These are phyloP conservation scores for Alternaria viburni DNA, from an alignment of 2,329 filamentous ascomycete species.

Conservation along the genomic window DNA sequence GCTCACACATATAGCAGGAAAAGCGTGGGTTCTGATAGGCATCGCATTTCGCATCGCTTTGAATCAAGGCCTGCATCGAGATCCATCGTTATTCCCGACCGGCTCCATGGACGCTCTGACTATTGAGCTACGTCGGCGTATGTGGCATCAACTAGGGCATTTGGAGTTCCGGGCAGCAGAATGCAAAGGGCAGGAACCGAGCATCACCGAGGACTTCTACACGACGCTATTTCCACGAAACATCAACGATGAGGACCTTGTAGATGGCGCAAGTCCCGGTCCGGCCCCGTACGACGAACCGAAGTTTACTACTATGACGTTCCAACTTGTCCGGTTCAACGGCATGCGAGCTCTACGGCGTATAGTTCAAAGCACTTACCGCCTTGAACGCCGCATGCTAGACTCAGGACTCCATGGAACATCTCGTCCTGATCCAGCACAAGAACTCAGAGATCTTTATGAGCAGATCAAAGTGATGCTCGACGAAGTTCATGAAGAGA, in stretches of 20 bases:
- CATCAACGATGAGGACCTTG: slow-evolving; percentile 47
- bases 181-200: slow-evolving; percentile 49
- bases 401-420: slow-evolving; percentile 43
- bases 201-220: slow-evolving; percentile 46
- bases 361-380: slow-evolving; percentile 47
- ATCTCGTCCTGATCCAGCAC: slow-evolving; percentile 42
- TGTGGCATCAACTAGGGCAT: slow-evolving; percentile 49
- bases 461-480: slow-evolving; percentile 47
- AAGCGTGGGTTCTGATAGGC: slow-evolving; percentile 48
- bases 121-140: slow-evolving; percentile 45
- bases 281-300: slow-evolving; percentile 40
- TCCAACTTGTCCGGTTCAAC: slow-evolving; percentile 44
- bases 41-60: slow-evolving; percentile 47
- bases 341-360: slow-evolving; percentile 43
- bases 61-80: slow-evolving; percentile 47
- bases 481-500: slow-evolving; percentile 43
- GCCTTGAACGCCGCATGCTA: slow-evolving; percentile 44
- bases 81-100: slow-evolving; percentile 45
- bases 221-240: slow-evolving; percentile 48
- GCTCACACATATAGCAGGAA: slow-evolving; percentile 28
- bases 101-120: slow-evolving; percentile 47
- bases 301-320: slow-evolving; percentile 44
- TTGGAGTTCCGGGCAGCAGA: slow-evolving; percentile 48
- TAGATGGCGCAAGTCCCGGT: slow-evolving; percentile 44
- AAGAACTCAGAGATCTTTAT: slow-evolving; percentile 43